Conservation (phyloP, 1,284 basidiomycete genomes). For the Ustilago trichophora region DNA sequence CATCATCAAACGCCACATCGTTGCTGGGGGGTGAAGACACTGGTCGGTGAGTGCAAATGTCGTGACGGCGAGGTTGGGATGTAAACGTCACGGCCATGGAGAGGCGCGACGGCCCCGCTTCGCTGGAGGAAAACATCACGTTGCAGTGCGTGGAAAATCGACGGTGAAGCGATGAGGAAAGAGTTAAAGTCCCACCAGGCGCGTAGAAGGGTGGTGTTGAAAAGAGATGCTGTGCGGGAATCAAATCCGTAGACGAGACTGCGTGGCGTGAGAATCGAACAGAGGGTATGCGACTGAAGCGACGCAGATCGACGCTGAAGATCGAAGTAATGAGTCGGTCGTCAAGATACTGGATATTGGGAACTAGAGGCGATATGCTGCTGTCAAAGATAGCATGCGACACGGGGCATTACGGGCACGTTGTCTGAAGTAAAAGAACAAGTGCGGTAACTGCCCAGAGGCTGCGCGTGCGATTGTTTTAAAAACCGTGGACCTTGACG, state of each 20-base stretch:
- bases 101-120: constrained; percentile 37
- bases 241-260: neutral
- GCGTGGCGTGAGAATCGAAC: neutral
- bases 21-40: too few relatives aligned
- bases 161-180: neutral
- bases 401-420: constrained; percentile 23
- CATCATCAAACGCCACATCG: constrained; percentile 2
- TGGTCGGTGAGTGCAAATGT: neutral
- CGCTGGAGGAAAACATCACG: neutral
- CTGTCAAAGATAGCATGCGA: constrained; percentile 16
- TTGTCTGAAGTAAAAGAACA: neutral
- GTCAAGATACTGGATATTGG: neutral
- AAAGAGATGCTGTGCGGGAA: neutral
- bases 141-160: neutral
- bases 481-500: constrained; percentile 67
- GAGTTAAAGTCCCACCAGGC: neutral
- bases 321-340: too few relatives aligned
- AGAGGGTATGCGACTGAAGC: too few relatives aligned
- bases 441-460: neutral
- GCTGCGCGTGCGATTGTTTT: constrained; percentile 3
- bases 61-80: too few relatives aligned
- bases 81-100: neutral
- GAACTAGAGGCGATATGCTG: constrained; percentile 5
- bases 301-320: too few relatives aligned
- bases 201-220: neutral